Conservation (phyloP, 176 grass and related monocot genomes). For the Pharus latifolius region DNA sequence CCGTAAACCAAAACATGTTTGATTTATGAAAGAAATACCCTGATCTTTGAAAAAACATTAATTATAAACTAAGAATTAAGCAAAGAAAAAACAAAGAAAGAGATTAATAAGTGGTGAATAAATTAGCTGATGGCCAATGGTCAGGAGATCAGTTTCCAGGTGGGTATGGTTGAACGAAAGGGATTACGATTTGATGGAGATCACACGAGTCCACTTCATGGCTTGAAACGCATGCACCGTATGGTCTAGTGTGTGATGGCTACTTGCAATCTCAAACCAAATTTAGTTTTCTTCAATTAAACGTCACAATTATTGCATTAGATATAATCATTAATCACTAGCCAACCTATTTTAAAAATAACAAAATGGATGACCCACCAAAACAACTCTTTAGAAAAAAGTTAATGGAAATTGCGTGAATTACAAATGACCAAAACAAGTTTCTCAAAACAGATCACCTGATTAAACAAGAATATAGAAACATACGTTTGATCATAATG, state of each 20-base stretch:
- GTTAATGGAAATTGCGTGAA: not conserved
- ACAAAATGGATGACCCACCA: conserved; percentile 12
- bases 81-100: not conserved
- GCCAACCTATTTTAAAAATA: not conserved
- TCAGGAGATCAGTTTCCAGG: not conserved
- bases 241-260: conserved; percentile 5
- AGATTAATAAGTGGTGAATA: not conserved
- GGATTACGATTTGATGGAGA: conserved; percentile 7
- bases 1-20: too few species aligned
- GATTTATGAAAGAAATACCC: not conserved
- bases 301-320: conserved; percentile 35
- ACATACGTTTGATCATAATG: not conserved
- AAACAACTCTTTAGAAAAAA: not conserved
- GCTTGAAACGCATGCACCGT: not conserved
- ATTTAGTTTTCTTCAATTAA: conserved; percentile 33
- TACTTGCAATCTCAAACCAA: conserved; percentile 7
- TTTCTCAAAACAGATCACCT: not conserved
- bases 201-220: conserved; percentile 4
- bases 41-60: not conserved
- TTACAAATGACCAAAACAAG: not conserved
- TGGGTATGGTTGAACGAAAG: conserved; percentile 8
- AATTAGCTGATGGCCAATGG: not conserved
- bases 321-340: not conserved
- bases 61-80: not conserved
- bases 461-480: conserved; percentile 3